These are phyloP conservation scores for Sicyos baderoa DNA, from an alignment of 306 rosid species.

Conservation along the genomic window DNA sequence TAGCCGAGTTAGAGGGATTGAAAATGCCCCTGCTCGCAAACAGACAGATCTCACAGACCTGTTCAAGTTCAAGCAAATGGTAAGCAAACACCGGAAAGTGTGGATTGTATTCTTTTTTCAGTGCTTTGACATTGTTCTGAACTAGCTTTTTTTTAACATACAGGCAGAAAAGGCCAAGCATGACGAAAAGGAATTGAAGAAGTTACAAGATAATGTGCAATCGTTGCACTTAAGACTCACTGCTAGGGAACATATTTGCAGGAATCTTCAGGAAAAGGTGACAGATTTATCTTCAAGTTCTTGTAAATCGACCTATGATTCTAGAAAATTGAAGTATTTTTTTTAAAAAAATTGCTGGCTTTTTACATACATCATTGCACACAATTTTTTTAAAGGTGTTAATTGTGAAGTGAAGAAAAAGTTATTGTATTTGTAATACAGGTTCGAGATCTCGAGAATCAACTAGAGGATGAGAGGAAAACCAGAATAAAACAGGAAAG, in stretches of 20 bases:
- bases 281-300: not conserved
- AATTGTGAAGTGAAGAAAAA: not conserved
- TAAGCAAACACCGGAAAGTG: constrained; percentile 26
- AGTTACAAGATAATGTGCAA: constrained; percentile 66
- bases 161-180: constrained; percentile 81
- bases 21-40: constrained; percentile 87
- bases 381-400: not conserved
- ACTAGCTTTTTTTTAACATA: constrained; percentile 16
- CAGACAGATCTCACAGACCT: constrained; percentile 70
- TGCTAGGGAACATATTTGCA: constrained; percentile 67
- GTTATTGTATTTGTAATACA: constrained; percentile 19
- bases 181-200: constrained; percentile 82
- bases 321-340: not conserved
- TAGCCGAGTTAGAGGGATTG: constrained; percentile 81
- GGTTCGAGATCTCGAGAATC: constrained; percentile 91
- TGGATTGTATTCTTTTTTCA: not conserved
- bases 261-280: constrained; percentile 87
- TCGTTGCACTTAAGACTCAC: constrained; percentile 63
- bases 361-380: not conserved
- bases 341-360: too few species aligned
- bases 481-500: constrained; percentile 66
- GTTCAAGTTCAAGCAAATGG: constrained; percentile 92
- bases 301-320: not conserved
- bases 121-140: constrained; percentile 10
- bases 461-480: constrained; percentile 77